Percentiles rank a stretch among this genome's conserved stretches.
These are phyloP conservation scores for Penicillium argentinense DNA, from an alignment of 495 filamentous ascomycete species.

Conservation along the genomic window DNA sequence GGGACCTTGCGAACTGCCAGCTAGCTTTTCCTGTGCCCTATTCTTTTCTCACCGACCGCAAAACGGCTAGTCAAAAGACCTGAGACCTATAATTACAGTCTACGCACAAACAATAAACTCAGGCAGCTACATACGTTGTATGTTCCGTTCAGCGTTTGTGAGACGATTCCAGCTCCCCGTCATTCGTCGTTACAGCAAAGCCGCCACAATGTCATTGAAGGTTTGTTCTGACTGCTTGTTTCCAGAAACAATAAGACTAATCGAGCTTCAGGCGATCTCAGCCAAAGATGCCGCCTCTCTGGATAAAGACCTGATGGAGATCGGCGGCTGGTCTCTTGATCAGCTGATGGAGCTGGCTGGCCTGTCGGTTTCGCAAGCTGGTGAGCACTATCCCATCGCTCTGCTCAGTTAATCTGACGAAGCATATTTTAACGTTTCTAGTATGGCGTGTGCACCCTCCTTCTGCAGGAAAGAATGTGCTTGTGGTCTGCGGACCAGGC, in stretches of 20 bases:
- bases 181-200: conserved; percentile 29
- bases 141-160: conserved; percentile 23
- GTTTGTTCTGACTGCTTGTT: conserved; percentile 13
- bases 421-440: background rate
- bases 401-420: background rate
- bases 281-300: conserved; percentile 85
- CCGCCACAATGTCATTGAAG: conserved; percentile 43
- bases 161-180: conserved; percentile 11
- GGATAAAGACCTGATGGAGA: conserved; percentile 91
- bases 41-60: too few relatives aligned
- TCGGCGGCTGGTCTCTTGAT: conserved; percentile 89
- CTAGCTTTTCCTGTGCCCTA: conserved; percentile 2
- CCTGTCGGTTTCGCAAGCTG: conserved; percentile 87
- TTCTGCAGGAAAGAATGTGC: conserved; percentile 66
- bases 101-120: too few relatives aligned
- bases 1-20: background rate
- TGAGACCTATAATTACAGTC: too few relatives aligned
- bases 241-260: background rate
- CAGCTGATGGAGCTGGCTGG: conserved; percentile 98
- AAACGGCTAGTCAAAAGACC: too few relatives aligned
- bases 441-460: conserved; percentile 66
- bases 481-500: conserved; percentile 90
- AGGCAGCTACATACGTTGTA: conserved; percentile 19
- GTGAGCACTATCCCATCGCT: conserved; percentile 44
- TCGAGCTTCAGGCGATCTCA: conserved; percentile 66